phyloP scores from a whole-genome alignment of 2,329 filamentous ascomycete species.

The Colletotrichum abscissum region DNA sequence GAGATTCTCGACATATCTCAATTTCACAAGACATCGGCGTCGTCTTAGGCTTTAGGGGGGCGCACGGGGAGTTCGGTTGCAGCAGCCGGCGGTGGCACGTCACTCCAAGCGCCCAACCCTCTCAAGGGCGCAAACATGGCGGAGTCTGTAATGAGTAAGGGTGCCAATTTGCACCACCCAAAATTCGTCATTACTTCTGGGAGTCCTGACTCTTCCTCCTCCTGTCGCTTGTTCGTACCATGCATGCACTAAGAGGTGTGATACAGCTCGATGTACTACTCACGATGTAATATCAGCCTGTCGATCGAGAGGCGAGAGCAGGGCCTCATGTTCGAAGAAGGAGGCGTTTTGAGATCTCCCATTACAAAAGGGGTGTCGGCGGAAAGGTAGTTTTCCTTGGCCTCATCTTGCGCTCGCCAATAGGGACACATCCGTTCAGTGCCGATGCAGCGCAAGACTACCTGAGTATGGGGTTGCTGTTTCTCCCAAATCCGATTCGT shows the following conservation, averaged over 20 bases:
- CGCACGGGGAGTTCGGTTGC: background rate
- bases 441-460: background rate
- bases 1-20: background rate
- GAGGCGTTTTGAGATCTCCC: background rate
- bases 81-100: background rate
- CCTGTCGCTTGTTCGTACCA: background rate
- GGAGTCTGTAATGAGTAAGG: background rate
- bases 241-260: background rate
- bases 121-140: slow-evolving; percentile 12
- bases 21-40: background rate
- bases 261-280: background rate
- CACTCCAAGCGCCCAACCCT: background rate
- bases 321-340: background rate
- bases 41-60: background rate
- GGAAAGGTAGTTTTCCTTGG: background rate
- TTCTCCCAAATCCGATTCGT: background rate
- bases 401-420: background rate
- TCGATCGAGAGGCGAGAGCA: background rate
- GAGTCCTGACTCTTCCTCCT: background rate
- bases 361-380: background rate
- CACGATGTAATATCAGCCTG: background rate
- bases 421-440: background rate
- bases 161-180: background rate
- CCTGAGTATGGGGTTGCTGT: background rate
- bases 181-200: background rate